These are phyloP conservation scores for Citrus glauca DNA, from an alignment of 345 rosid species.

Conservation along the genomic window DNA sequence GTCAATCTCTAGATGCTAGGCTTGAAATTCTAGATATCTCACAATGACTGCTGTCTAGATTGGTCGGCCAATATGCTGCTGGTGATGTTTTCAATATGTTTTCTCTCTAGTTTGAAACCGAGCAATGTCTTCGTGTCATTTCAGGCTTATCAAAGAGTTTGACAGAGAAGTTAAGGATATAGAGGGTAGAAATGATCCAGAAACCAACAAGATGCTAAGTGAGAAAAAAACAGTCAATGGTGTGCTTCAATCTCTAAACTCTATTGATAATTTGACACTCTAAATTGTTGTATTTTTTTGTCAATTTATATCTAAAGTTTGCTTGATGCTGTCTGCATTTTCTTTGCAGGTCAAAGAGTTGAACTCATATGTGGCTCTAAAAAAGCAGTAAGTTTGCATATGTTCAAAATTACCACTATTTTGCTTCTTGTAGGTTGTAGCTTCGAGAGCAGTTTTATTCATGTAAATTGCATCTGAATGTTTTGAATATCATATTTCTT, in stretches of 20 bases:
- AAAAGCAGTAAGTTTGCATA: conserved; percentile 55
- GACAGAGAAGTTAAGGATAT: conserved; percentile 71
- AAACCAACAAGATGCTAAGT: conserved; percentile 59
- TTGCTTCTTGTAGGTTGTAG: neutral
- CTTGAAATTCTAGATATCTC: neutral
- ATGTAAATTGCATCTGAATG: neutral
- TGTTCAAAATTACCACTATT: neutral
- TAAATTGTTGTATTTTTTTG: neutral
- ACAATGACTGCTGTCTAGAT: neutral
- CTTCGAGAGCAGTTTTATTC: neutral
- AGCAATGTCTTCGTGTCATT: conserved; percentile 15
- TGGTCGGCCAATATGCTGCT: neutral
- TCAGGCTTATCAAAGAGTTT: conserved; percentile 93
- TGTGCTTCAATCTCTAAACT: conserved; percentile 9
- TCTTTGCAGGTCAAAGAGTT: conserved; percentile 70
- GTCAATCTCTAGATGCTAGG: neutral
- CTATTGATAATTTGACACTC: neutral
- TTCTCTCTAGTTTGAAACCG: neutral
- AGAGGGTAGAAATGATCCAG: conserved; percentile 63
- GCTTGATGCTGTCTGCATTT: conserved; percentile 17
- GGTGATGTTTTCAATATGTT: too few species aligned
- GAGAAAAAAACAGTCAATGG: conserved; percentile 93
- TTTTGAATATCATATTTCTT: neutral
- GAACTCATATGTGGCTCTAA: conserved; percentile 75
- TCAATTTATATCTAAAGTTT: conserved; percentile 5